Evolutionary conservation across 495 filamentous ascomycete species (phyloP).

Genomic region (Tricharina praecox): DNA sequence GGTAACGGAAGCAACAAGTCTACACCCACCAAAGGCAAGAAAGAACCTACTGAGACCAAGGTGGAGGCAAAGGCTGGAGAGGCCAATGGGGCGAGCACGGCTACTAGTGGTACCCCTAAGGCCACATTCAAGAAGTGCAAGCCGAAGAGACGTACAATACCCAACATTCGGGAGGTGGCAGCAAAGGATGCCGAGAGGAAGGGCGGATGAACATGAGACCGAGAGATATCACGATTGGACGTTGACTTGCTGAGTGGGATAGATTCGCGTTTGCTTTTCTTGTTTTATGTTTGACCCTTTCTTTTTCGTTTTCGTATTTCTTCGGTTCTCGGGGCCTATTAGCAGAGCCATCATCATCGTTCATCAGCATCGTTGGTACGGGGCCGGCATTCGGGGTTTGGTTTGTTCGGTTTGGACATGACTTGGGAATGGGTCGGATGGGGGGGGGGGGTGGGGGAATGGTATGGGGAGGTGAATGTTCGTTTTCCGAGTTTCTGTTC

Average conservation of each 20-base stretch:
- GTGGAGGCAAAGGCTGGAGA: background rate
- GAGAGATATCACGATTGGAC: no score
- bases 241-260: background rate
- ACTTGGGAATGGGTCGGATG: no score
- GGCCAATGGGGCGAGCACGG: background rate
- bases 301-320: no score
- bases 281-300: background rate
- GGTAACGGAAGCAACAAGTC: conserved; percentile 9
- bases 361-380: no score
- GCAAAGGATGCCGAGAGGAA: conserved; percentile 7
- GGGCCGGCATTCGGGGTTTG: no score
- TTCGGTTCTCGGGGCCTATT: conserved; percentile 10
- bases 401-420: no score
- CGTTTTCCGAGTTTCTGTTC: no score
- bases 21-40: conserved; percentile 1
- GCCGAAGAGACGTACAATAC: background rate
- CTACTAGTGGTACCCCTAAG: no score
- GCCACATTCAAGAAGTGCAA: conserved; percentile 1
- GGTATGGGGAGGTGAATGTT: no score
- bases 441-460: no score
- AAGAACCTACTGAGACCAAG: background rate
- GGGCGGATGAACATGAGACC: background rate
- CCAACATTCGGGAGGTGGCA: no score
- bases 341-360: conserved; percentile 1
- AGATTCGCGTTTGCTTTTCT: conserved; percentile 4